Evolutionary conservation across 345 rosid genomes (phyloP), one percentile per base, ranked within the genome.

Genomic region (Arabis hirsuta): DNA sequence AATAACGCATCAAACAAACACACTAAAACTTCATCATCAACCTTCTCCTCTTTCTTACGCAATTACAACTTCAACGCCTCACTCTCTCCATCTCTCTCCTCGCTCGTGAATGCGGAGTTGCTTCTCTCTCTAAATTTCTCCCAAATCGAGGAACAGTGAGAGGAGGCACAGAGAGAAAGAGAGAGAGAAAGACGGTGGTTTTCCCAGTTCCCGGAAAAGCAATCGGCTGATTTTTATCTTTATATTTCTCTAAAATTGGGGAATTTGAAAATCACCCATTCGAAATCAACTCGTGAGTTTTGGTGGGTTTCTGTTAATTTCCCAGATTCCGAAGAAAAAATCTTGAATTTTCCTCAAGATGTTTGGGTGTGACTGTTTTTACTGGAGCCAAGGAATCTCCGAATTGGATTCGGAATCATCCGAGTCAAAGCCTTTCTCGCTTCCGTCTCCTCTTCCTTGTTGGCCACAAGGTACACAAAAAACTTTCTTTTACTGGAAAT

Each of bases 361-460:
- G 96, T 76, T 82, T 71, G 87, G 89, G 19, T 87, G 87, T 71
- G 88, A 90, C 52, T 88, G 93, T 65, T 82, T 83, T 57, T 71
- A 71, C 72, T 82, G 90, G 93, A 80, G 66, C 68, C 58, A 54
- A 69, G 72, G 61, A 65, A 20, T 41, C 69, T 8, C 67, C 31
- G 85, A 83, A 11, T 59, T 61, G 14, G 44, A 47, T 53, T 50
- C 12, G 12, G 76, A 62, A 64, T 62, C 36, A 36, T 55, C 74
- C 2, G 69, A 79, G 59, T 79, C 85, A 11, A 48, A 79, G 34
- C 87, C 87, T 13, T 90, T 84, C 81, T 84, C 86, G 55, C 79
- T 90, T 80, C 96, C 93, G 57, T 75, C 86, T 39, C 81, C 90
- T 8, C 68, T 90, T 68, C 96, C 96, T 26, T 26, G 78, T 32